Evolutionary conservation across 306 rosid genomes (phyloP).

Genomic region (Cicer bijugum): DNA sequence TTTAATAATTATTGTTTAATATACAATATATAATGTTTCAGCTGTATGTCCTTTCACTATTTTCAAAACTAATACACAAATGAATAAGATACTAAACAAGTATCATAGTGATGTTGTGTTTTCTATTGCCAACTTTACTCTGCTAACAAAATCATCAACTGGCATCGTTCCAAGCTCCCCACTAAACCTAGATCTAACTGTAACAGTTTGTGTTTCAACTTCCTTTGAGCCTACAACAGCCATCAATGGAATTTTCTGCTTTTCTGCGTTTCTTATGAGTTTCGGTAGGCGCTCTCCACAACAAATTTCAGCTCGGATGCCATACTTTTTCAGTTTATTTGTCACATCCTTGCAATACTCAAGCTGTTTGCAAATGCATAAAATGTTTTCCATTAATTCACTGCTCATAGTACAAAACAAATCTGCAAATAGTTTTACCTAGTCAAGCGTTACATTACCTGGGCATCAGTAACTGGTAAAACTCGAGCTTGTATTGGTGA

Average conservation of each 20-base stretch:
- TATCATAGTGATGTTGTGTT: slow-evolving; percentile 59
- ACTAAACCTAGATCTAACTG: slow-evolving; percentile 83
- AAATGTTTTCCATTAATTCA: slow-evolving; percentile 26
- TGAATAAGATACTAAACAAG: slow-evolving; percentile 2
- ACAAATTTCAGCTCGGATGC: slow-evolving; percentile 79
- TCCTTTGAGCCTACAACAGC: slow-evolving; percentile 94
- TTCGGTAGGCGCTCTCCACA: slow-evolving; percentile 45
- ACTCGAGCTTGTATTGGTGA: slow-evolving; percentile 89
- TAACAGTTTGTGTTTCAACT: slow-evolving; percentile 71
- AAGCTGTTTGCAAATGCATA: slow-evolving; percentile 55
- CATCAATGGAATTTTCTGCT: slow-evolving; percentile 88
- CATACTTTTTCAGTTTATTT: slow-evolving; percentile 63
- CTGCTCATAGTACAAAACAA: slow-evolving; percentile 13
- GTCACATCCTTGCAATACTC: slow-evolving; percentile 71
- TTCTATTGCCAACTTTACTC: slow-evolving; percentile 64
- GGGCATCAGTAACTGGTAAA: slow-evolving; percentile 84
- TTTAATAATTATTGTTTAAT: neutral
- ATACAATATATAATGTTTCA: slow-evolving; percentile 13
- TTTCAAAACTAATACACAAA: slow-evolving; percentile 12
- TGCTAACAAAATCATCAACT: slow-evolving; percentile 22
- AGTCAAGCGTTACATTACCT: slow-evolving; percentile 56
- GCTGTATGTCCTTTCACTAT: neutral
- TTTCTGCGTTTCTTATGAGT: slow-evolving; percentile 93
- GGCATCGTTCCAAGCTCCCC: slow-evolving; percentile 84
- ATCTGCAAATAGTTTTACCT: slow-evolving; percentile 11